These are phyloP conservation scores for Westerdykella aurantiaca DNA, from an alignment of 2,329 filamentous ascomycete genomes.

Conservation along the genomic window DNA sequence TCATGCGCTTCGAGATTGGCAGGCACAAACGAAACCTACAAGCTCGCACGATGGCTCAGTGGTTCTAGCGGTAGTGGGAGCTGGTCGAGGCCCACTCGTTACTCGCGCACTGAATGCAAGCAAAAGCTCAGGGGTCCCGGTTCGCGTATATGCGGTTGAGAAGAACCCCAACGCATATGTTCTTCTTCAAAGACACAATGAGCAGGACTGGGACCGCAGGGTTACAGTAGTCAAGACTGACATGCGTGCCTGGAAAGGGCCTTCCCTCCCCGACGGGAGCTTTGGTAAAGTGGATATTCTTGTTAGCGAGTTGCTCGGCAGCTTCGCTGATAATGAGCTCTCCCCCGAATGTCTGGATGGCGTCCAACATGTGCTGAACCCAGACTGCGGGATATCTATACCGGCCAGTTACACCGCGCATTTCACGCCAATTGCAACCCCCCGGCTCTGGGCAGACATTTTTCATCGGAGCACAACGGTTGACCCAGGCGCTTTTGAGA, in stretches of 20 bases:
- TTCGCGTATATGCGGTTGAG: slow-evolving; percentile 88
- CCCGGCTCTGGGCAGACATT: slow-evolving; percentile 79
- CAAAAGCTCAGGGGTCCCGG: slow-evolving; percentile 64
- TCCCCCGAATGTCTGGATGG: slow-evolving; percentile 95
- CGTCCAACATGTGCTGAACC: slow-evolving; percentile 81
- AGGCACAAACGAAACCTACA: slow-evolving; percentile 63
- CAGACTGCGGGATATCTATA: slow-evolving; percentile 82
- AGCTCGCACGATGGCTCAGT: slow-evolving; percentile 66
- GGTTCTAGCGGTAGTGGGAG: slow-evolving; percentile 86
- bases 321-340: slow-evolving; percentile 94
- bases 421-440: slow-evolving; percentile 83
- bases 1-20: slow-evolving; percentile 77
- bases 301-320: slow-evolving; percentile 88
- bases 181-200: slow-evolving; percentile 80
- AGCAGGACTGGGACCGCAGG: slow-evolving; percentile 65
- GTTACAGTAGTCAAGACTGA: slow-evolving; percentile 92
- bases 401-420: slow-evolving; percentile 91
- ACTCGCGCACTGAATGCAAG: slow-evolving; percentile 80
- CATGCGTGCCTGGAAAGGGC: slow-evolving; percentile 94
- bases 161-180: slow-evolving; percentile 99
- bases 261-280: slow-evolving; percentile 49
- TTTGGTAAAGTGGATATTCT: slow-evolving; percentile 79
- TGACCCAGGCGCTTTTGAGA: slow-evolving; percentile 73
- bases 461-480: slow-evolving; percentile 50
- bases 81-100: slow-evolving; percentile 86